Base-by-base conservation (phyloP, 2,329 filamentous ascomycete species). In the Aspergillus luchuensis region DNA sequence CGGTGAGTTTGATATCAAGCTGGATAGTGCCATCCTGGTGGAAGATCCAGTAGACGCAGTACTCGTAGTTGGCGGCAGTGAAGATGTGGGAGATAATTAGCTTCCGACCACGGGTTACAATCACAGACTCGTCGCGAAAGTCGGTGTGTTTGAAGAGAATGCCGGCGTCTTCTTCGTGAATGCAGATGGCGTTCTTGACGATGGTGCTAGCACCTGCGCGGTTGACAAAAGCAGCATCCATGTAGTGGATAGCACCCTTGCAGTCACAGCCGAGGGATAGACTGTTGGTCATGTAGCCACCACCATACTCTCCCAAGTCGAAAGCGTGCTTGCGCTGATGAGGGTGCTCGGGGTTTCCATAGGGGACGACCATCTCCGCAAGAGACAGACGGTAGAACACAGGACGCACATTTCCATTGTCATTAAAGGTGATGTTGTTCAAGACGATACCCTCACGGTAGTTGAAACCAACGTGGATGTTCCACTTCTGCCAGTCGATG, bases 31-130 rank as follows among this genome's bases (percentile, higher is more conserved):
- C 93, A 69, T 97, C 93, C 76, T 95, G 92, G 75, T 94, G 91
- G 80, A 96, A 92, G 67, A 92, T 89, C 92, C 91, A 96, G 80
- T 94, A 89, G 6, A 87, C 83, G 71, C 88, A 89, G 78, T 97
- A 97, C 76, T 97, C 93, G 78, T 97, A 97, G 81, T 97, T 97
- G 25, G 93, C 93, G 0, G 93, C 93, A 0, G 93, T 97, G 79
- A 97, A 97, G 72, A 97, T 90, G 68, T 97, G 92, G 66, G 92
- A 92, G 66, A 97, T 84, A 72, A 97, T 84, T 60, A 97, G 85
- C 74, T 95, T 96, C 57, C 92, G 87, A 1, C 89, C 92, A 25
- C 93, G 88, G 0, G 92, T 97, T 4, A 96, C 91, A 8, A 95
- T 91, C 57, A 88, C 86, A 0, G 91, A 94, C 47, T 95, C 90